Evolutionary conservation across 257 asterid species (phyloP).

Genomic region (Fraxinus americana): DNA sequence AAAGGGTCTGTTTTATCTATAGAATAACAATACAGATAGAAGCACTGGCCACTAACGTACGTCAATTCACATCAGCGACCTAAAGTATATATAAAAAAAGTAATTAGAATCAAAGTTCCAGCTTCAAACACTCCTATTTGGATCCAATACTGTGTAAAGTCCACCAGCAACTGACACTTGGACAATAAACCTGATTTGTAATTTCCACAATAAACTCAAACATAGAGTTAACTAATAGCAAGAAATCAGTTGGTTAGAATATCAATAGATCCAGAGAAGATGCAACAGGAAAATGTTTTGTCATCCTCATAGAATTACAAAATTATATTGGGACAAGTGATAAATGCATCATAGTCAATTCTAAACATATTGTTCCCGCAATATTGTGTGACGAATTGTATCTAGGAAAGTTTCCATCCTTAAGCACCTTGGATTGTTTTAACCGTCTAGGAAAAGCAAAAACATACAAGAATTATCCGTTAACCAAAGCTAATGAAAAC

Average conservation of each 20-base stretch:
- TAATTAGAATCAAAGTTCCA: constrained; percentile 8
- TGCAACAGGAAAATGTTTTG: background rate
- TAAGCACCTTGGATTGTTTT: background rate
- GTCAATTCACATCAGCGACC: constrained; percentile 9
- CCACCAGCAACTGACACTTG: constrained; percentile 14
- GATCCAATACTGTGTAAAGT: background rate
- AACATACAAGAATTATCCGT: background rate
- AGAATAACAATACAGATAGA: background rate
- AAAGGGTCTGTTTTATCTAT: background rate
- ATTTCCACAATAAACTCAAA: constrained; percentile 2
- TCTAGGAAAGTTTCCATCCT: background rate
- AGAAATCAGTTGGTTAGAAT: constrained; percentile 4
- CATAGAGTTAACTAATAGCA: background rate
- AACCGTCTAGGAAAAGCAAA: constrained; percentile 18
- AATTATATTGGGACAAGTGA: background rate
- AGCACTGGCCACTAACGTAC: constrained; percentile 8
- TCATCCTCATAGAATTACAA: background rate
- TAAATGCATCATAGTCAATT: background rate
- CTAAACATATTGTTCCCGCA: background rate
- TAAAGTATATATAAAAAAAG: constrained; percentile 15
- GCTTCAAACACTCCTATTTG: background rate
- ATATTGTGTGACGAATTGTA: background rate
- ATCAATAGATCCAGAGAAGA: background rate
- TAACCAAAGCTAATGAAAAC: background rate
- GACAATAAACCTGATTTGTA: constrained; percentile 11